Evolutionary conservation across 768 basidiomycete genomes (phyloP).

Genomic region (Heimioporus sp.): DNA sequence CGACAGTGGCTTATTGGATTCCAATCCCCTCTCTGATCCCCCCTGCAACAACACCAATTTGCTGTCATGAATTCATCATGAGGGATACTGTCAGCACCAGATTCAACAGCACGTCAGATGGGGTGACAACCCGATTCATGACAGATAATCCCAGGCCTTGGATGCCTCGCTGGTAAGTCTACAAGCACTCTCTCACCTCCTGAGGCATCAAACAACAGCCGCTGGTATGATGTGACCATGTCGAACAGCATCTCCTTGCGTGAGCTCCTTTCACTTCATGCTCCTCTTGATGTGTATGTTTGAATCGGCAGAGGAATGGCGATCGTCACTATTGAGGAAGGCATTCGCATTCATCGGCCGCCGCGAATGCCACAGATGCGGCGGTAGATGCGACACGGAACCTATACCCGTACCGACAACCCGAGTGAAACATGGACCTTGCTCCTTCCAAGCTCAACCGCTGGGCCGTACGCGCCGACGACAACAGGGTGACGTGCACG

Average conservation of each 20-base stretch:
- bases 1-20: background rate
- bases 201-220: background rate
- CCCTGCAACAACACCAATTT: constrained; percentile 39
- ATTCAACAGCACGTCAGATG: constrained; percentile 6
- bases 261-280: background rate
- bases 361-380: background rate
- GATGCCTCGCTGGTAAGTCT: constrained; percentile 17
- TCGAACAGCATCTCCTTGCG: constrained; percentile 20
- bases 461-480: background rate
- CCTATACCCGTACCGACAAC: constrained; percentile 9
- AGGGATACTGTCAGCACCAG: constrained; percentile 43
- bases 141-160: constrained; percentile 55
- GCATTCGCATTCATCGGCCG: background rate
- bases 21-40: too few species aligned
- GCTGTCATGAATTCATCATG: constrained; percentile 45
- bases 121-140: constrained; percentile 43
- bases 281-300: background rate
- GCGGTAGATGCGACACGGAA: constrained; percentile 6
- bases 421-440: constrained; percentile 4
- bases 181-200: background rate
- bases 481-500: too few species aligned
- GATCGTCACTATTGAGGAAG: constrained; percentile 12
- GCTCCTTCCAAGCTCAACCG: constrained; percentile 6
- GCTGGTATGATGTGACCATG: constrained; percentile 8
- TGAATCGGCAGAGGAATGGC: constrained; percentile 9